These are phyloP conservation scores for Diplodia scrobiculata DNA, from an alignment of 2,329 filamentous ascomycete genomes.

Conservation along the genomic window DNA sequence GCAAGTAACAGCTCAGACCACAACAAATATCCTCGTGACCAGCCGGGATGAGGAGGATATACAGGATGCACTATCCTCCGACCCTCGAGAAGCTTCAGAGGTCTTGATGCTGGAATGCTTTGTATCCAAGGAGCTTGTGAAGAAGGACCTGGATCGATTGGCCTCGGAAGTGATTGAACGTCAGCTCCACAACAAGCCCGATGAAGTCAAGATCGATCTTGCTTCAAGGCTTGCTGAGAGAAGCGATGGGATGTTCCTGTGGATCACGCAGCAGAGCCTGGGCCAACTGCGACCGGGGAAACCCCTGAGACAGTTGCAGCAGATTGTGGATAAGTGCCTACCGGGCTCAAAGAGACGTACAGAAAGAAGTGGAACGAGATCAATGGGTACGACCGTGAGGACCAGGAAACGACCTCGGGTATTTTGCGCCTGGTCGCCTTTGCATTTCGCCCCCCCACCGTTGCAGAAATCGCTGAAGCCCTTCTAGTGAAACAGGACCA, in stretches of 20 bases:
- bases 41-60: neutral
- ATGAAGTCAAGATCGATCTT: neutral
- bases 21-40: neutral
- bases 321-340: neutral
- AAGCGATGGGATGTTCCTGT: neutral
- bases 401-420: neutral
- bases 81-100: neutral
- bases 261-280: neutral
- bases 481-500: neutral
- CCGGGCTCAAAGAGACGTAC: neutral
- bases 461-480: neutral
- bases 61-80: neutral
- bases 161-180: neutral
- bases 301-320: neutral
- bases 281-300: neutral
- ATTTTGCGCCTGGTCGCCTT: neutral
- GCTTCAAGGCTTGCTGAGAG: neutral
- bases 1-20: neutral
- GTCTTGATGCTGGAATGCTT: neutral
- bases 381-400: neutral
- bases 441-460: neutral
- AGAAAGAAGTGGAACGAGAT: neutral
- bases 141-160: neutral
- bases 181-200: neutral
- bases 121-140: neutral